Percentiles rank a stretch among this genome's conserved stretches.
These are phyloP conservation scores for Trichocladium uniseriatum DNA, from an alignment of 495 filamentous ascomycete genomes.

Conservation along the genomic window DNA sequence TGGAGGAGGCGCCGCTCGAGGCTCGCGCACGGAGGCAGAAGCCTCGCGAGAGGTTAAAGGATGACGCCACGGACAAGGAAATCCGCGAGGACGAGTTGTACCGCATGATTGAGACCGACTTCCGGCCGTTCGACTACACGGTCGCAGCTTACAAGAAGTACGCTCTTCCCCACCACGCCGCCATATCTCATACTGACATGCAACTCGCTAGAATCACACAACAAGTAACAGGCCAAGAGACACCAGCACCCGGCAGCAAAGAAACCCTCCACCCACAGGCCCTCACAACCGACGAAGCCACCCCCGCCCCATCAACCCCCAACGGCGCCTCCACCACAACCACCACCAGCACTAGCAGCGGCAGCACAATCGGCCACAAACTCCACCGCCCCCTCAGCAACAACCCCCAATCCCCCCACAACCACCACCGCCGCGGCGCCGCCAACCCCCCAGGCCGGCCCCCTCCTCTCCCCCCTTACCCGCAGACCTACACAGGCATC, in stretches of 20 bases:
- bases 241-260: background rate
- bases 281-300: slow-evolving; percentile 36
- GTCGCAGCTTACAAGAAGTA: slow-evolving; percentile 57
- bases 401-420: background rate
- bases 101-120: slow-evolving; percentile 86
- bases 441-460: slow-evolving; percentile 20
- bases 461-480: slow-evolving; percentile 41
- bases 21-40: slow-evolving; percentile 88
- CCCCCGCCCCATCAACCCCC: slow-evolving; percentile 18
- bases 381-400: slow-evolving; percentile 4
- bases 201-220: slow-evolving; percentile 17
- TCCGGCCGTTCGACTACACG: slow-evolving; percentile 94
- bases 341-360: slow-evolving; percentile 14
- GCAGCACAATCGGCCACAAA: slow-evolving; percentile 15
- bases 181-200: background rate
- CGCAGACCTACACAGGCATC: slow-evolving; percentile 36
- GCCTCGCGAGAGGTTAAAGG: slow-evolving; percentile 79
- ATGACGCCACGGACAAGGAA: slow-evolving; percentile 92
- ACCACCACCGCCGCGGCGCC: background rate
- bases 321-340: slow-evolving; percentile 17
- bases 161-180: slow-evolving; percentile 9
- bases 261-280: slow-evolving; percentile 26
- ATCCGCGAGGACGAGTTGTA: slow-evolving; percentile 91
- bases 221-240: slow-evolving; percentile 1
- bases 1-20: slow-evolving; percentile 94